Evolutionary conservation across 192 early-diverging fungal species (phyloP).

Genomic region (Funneliformis geosporum): DNA sequence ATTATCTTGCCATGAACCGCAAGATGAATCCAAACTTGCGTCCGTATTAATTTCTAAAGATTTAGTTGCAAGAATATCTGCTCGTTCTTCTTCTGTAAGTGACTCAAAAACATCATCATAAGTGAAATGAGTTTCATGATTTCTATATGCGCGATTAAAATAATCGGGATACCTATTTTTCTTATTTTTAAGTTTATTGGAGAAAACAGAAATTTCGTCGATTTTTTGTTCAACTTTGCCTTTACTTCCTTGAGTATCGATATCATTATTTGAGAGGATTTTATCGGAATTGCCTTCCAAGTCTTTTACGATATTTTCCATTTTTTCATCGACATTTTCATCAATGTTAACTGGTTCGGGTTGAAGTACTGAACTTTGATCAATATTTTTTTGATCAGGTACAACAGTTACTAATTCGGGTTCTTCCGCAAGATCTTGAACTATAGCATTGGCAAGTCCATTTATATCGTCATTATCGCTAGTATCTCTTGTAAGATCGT

Average conservation of each 20-base stretch:
- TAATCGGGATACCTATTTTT: background rate
- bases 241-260: background rate
- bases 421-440: background rate
- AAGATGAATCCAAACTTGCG: slow-evolving; percentile 27
- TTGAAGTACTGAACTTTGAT: background rate
- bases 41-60: background rate
- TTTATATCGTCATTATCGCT: background rate
- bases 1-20: slow-evolving; percentile 48
- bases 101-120: slow-evolving; percentile 1
- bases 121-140: slow-evolving; percentile 7
- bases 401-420: no score
- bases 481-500: background rate
- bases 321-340: background rate
- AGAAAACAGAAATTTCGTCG: background rate
- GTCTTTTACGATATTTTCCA: background rate
- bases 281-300: background rate
- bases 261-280: slow-evolving; percentile 5
- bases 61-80: background rate
- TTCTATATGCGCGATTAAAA: background rate
- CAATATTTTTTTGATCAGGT: background rate
- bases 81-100: background rate
- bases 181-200: slow-evolving; percentile 4
- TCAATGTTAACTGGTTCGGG: background rate
- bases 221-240: background rate
- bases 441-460: background rate